These are phyloP conservation scores for Exophiala alcalophila DNA, from an alignment of 2,329 filamentous ascomycete species.

Conservation along the genomic window DNA sequence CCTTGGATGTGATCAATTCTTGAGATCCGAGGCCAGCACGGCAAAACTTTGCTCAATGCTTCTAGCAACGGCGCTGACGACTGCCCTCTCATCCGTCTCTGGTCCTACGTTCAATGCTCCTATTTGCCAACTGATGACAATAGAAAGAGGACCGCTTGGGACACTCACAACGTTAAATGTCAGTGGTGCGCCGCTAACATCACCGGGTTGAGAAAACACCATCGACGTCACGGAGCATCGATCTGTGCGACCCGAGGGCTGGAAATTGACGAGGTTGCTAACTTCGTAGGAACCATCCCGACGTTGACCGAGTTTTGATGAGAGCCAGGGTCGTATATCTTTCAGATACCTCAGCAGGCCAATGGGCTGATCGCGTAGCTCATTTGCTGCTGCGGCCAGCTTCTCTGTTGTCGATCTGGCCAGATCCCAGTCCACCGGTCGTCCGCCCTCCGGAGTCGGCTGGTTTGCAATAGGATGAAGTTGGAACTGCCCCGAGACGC, in stretches of 20 bases:
- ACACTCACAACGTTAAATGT: slow-evolving; percentile 44
- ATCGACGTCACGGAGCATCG: slow-evolving; percentile 36
- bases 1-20: too few species aligned
- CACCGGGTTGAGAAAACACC: slow-evolving; percentile 47
- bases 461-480: slow-evolving; percentile 15
- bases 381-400: slow-evolving; percentile 35
- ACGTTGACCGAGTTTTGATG: slow-evolving; percentile 38
- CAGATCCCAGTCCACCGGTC: slow-evolving; percentile 36
- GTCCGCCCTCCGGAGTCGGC: slow-evolving; percentile 2
- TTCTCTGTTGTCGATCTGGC: slow-evolving; percentile 35
- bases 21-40: too few species aligned
- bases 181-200: slow-evolving; percentile 39
- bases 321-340: slow-evolving; percentile 42
- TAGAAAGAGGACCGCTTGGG: slow-evolving; percentile 40
- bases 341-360: slow-evolving; percentile 44
- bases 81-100: neutral
- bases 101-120: slow-evolving; percentile 39
- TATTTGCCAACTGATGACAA: slow-evolving; percentile 44
- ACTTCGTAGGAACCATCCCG: slow-evolving; percentile 46
- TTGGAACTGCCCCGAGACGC: slow-evolving; percentile 32
- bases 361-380: slow-evolving; percentile 41
- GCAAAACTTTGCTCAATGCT: too few species aligned
- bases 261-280: slow-evolving; percentile 46
- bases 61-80: too few species aligned
- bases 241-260: slow-evolving; percentile 11